Evolutionary conservation across 139 green algal species (phyloP), one percentile per base, ranked within the genome.

Genomic region (Nannochloris sp.): DNA sequence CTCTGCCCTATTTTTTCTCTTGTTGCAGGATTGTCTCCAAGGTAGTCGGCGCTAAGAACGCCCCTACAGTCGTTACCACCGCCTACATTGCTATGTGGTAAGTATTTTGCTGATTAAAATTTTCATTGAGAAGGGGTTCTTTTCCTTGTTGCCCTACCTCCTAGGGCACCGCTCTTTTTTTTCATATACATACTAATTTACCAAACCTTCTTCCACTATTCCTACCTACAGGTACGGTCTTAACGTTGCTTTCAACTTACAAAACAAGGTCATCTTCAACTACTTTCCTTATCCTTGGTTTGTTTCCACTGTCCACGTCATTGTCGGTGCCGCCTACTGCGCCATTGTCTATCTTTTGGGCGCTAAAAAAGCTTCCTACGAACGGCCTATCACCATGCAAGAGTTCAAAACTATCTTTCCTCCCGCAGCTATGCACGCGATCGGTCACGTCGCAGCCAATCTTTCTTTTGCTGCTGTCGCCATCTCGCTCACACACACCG

Each of bases 231-330:
- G 88, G 89, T 97, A 98, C 64, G 89, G 80, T 3, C 75, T 99
- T 37, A 99, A 99, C 77, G 84, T 99, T 33, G 85, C 80, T 25
- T 99, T 99, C 88, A 99, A 99, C 84, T 87, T 99, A 61, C 84
- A 90, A 25, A 99, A 99, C 92, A 99, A 99, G 86, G 83, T 81
- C 33, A 93, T 99, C 65, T 98, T 96, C 89, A 97, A 96, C 75
- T 97, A 95, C 81, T 99, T 98, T 76, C 91, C 94, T 56, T 99
- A 87, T 81, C 94, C 94, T 44, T 99, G 88, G 81, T 78, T 77
- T 68, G 70, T 96, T 31, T 96, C 88, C 19, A 91, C 87, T 4
- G 73, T 96, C 6, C 90, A 97, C 70, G 90, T 97, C 24, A 61
- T 94, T 0, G 89, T 97, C 3, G 90, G 90, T 46, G 71, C 89